Conservation (phyloP, 805 yeast species). For the Saturnispora galanensis region DNA sequence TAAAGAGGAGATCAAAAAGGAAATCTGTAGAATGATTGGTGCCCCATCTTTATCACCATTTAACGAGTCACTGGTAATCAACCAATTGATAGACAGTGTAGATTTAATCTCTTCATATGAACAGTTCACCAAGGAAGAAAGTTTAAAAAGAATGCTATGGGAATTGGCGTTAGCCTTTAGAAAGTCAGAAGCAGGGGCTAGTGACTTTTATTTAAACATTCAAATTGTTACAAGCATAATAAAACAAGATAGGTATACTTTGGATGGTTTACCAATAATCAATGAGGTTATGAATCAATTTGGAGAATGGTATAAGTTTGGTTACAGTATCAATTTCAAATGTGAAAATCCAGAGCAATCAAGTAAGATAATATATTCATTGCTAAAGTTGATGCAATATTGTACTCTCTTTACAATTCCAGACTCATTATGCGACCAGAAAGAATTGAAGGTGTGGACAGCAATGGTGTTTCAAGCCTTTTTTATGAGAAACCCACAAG, state of each 20-base stretch:
- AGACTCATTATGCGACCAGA: not conserved
- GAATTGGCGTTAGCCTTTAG: too few relatives aligned
- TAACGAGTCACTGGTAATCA: constrained; percentile 30
- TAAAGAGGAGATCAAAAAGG: too few relatives aligned
- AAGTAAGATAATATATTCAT: not conserved
- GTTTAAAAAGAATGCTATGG: too few relatives aligned
- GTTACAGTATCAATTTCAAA: constrained; percentile 2
- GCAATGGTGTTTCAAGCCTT: not conserved
- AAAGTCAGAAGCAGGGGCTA: not conserved
- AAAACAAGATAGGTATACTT: constrained; percentile 60
- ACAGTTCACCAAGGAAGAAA: not conserved
- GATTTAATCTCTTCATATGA: constrained; percentile 19
- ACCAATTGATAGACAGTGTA: constrained; percentile 50
- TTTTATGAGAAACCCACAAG: not conserved
- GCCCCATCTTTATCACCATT: constrained; percentile 17
- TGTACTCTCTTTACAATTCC: constrained; percentile 4
- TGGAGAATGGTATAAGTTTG: constrained; percentile 3
- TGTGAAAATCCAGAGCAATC: not conserved
- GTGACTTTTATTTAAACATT: constrained; percentile 21
- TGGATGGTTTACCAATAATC: constrained; percentile 47
- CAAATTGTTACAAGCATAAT: constrained; percentile 61
- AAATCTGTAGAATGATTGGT: too few relatives aligned
- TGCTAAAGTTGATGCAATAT: constrained; percentile 4
- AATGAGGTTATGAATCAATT: constrained; percentile 6
- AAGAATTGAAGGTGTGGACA: not conserved